phyloP scores from a whole-genome alignment of 2,329 filamentous ascomycete genomes.

The Pseudopyricularia cyperi region DNA sequence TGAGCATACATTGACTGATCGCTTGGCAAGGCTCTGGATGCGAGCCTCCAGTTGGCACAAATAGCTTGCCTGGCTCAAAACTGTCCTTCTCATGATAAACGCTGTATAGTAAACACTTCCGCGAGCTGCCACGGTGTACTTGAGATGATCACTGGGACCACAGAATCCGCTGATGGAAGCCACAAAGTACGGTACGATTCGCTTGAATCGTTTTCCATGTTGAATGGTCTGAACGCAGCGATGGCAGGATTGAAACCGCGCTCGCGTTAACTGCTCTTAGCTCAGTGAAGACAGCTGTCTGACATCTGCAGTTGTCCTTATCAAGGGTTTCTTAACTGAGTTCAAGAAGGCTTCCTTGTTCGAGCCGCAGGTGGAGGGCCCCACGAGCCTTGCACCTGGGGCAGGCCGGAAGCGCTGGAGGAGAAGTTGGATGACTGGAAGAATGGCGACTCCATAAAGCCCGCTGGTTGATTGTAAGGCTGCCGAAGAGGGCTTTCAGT shows the following conservation, averaged over 20 bases:
- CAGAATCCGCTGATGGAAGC: too few species aligned
- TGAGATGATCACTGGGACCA: too few species aligned
- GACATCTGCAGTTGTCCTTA: background rate
- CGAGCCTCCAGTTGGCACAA: too few species aligned
- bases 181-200: background rate
- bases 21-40: too few species aligned
- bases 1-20: too few species aligned
- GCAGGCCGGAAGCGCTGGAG: slow-evolving; percentile 14
- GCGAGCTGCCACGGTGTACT: background rate
- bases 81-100: background rate
- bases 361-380: slow-evolving; percentile 10
- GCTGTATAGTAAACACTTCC: background rate
- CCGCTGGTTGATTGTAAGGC: background rate
- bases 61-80: too few species aligned
- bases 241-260: background rate
- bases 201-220: background rate
- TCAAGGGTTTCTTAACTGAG: background rate
- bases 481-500: background rate
- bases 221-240: background rate
- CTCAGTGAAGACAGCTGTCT: background rate
- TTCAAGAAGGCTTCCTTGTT: background rate
- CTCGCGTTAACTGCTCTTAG: background rate
- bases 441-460: background rate
- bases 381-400: slow-evolving; percentile 18
- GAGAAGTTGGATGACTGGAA: slow-evolving; percentile 16